A percentile compares a stretch with the other conserved stretches of the same genome.
phyloP scores from a whole-genome alignment of 495 filamentous ascomycete species.

The Astrothelium macrocarpum region DNA sequence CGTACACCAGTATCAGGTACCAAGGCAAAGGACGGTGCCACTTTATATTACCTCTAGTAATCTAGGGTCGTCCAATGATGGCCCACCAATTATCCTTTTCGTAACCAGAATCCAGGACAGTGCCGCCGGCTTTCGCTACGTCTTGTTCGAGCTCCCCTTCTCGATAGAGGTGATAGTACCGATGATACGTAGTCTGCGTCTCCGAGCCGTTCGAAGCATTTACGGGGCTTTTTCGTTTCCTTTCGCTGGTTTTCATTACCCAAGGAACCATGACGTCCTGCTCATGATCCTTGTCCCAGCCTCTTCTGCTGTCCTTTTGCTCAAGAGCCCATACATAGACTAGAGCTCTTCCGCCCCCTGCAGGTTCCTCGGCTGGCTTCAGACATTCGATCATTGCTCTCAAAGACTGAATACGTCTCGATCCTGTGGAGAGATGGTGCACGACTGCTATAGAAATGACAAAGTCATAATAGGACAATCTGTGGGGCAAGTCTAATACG shows the following conservation, averaged over 20 bases:
- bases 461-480: constrained; percentile 66
- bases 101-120: constrained; percentile 72
- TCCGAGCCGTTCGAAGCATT: constrained; percentile 8
- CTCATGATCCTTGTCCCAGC: constrained; percentile 77
- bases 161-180: constrained; percentile 92
- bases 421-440: constrained; percentile 83
- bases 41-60: neutral
- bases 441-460: constrained; percentile 91
- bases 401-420: constrained; percentile 64
- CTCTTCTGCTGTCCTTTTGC: constrained; percentile 77
- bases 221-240: constrained; percentile 11
- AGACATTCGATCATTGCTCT: constrained; percentile 61
- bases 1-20: neutral
- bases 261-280: constrained; percentile 97
- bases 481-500: constrained; percentile 61
- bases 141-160: constrained; percentile 81
- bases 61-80: constrained; percentile 32
- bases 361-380: constrained; percentile 25
- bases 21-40: neutral
- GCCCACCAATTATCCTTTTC: constrained; percentile 99
- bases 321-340: constrained; percentile 97
- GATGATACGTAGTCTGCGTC: constrained; percentile 52
- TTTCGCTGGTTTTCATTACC: constrained; percentile 51
- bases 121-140: constrained; percentile 62
- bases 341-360: constrained; percentile 53